Base-by-base conservation (phyloP, 371 early-diverging fungal genomes). In the Choanephora cucurbitarum region DNA sequence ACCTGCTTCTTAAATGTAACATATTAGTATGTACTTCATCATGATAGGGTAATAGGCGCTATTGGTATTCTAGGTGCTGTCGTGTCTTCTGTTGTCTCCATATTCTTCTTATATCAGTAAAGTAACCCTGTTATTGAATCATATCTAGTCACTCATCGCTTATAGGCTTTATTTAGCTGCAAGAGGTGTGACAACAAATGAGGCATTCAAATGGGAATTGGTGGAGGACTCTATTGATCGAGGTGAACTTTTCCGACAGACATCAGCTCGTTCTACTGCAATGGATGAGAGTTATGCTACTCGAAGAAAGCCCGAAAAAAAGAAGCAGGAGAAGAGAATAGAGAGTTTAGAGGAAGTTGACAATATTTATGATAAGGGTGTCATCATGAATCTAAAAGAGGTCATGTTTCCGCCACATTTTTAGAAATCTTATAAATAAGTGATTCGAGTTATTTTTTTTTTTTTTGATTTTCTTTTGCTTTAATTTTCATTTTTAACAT, bases 131-230 rank as follows among this genome's bases (percentile, higher is more conserved):
- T n/a, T n/a, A n/a, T n/a, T n/a, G n/a, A n/a, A n/a, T n/a, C n/a
- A n/a, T n/a, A n/a, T n/a, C n/a, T n/a, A n/a, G n/a, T n/a, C n/a
- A n/a, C n/a, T n/a, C n/a, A n/a, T n/a, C n/a, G n/a, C n/a, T n/a
- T 15, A 34, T 57, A 74, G 78, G 55, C 43, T 90, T 4, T 84
- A 85, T 57, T 66, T 90, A 49, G 71, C 80, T 23, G 72, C 77
- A 15, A 72, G 73, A 22, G 91, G 91, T 4, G 80, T 83, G 18
- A 91, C 91, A 1, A 80, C 87, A 21, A 91, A 91, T 56, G 92
- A 91, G 61, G 80, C 84, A 9, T 76, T 84, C 60, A 91, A 91
- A 69, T 89, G 91, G 91, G 83, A 85, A 45, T 76, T 85, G 32
- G 60, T 90, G 13, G 82, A 82, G 21, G 89, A 87, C 43, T 79